phyloP scores from a whole-genome alignment of 2,329 filamentous ascomycete species.

The Aspergillus neotritici region DNA sequence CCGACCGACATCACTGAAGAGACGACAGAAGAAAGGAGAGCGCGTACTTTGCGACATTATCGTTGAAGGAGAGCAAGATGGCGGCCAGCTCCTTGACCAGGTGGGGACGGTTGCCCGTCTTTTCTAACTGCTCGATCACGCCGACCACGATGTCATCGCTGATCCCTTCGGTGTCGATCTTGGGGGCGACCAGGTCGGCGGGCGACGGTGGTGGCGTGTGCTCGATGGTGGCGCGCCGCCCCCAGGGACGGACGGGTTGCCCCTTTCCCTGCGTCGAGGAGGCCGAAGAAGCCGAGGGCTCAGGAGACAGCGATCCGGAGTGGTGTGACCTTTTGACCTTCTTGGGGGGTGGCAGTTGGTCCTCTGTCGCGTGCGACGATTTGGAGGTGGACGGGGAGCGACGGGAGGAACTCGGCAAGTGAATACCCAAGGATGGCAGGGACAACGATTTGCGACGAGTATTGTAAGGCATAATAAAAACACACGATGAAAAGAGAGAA shows the following conservation, averaged over 20 bases:
- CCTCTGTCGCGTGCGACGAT: conserved; percentile 55
- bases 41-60: conserved; percentile 85
- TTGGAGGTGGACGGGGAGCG: conserved; percentile 59
- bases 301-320: conserved; percentile 39
- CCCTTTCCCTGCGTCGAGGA: conserved; percentile 28
- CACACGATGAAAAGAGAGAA: conserved; percentile 2
- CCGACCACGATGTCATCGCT: conserved; percentile 93
- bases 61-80: conserved; percentile 68
- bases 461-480: conserved; percentile 74
- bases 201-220: conserved; percentile 79
- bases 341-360: conserved; percentile 51
- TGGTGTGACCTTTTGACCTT: conserved; percentile 74
- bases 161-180: conserved; percentile 74
- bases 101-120: conserved; percentile 86
- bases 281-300: conserved; percentile 24
- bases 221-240: conserved; percentile 52
- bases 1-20: conserved; percentile 3
- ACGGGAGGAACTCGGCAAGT: conserved; percentile 60
- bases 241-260: conserved; percentile 17
- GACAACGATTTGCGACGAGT: conserved; percentile 95
- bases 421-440: conserved; percentile 85
- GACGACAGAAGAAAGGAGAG: conserved; percentile 3
- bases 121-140: conserved; percentile 80
- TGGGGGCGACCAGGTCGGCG: conserved; percentile 45
- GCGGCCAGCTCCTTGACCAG: conserved; percentile 88